A percentile compares a stretch with the other conserved stretches of the same genome.
These are phyloP conservation scores for Venturia asperata DNA, from an alignment of 2,329 filamentous ascomycete genomes.

Conservation along the genomic window DNA sequence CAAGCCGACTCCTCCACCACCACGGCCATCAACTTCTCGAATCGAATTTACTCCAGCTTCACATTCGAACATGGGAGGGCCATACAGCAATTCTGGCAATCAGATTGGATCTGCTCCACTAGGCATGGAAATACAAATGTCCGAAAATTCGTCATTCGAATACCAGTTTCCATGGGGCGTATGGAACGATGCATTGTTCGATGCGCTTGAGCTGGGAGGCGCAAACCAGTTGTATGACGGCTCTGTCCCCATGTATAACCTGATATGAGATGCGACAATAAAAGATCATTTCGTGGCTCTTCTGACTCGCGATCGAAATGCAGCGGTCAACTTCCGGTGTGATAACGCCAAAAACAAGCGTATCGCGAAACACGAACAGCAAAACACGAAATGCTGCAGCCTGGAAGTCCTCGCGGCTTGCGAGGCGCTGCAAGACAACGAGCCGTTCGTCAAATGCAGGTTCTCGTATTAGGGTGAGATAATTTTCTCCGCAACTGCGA, in stretches of 20 bases:
- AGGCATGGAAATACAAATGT: neutral
- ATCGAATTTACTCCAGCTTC: neutral
- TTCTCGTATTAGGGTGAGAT: neutral
- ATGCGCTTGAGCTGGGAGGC: conserved; percentile 16
- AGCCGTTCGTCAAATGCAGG: neutral
- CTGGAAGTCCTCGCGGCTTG: neutral
- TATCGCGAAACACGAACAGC: neutral
- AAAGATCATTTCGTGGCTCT: neutral
- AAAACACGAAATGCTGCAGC: neutral
- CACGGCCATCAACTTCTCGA: neutral
- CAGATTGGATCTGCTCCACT: neutral
- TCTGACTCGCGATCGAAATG: no score
- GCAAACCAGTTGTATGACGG: neutral
- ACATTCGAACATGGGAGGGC: neutral
- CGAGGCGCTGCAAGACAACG: neutral
- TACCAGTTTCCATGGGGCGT: conserved; percentile 20
- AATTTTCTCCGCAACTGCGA: neutral
- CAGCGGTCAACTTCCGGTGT: no score
- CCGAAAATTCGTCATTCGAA: neutral
- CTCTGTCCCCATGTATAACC: neutral
- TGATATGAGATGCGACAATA: neutral
- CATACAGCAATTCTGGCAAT: neutral
- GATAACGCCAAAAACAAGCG: neutral
- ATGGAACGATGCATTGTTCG: conserved; percentile 20
- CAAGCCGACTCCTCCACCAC: conserved; percentile 7